phyloP scores from a whole-genome alignment of 148 eudicot species.

The Polygonum aviculare region DNA sequence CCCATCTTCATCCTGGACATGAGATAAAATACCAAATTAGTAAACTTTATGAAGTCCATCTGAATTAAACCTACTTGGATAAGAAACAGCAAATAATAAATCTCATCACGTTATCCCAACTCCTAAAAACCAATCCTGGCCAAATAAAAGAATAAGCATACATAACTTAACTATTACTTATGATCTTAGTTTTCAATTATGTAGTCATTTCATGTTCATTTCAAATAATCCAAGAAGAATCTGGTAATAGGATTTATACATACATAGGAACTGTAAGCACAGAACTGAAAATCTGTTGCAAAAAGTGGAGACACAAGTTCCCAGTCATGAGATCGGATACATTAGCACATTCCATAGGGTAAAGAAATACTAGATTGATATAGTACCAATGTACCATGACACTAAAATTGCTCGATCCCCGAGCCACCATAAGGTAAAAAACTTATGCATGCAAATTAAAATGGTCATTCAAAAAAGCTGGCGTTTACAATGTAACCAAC shows the following conservation, averaged over 20 bases:
- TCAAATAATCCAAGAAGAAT: not conserved
- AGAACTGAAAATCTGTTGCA: not conserved
- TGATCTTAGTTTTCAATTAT: too few relatives aligned
- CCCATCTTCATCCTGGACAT: constrained; percentile 67
- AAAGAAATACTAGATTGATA: not conserved
- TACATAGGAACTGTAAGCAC: not conserved
- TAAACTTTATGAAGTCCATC: not conserved
- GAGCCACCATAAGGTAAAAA: not conserved
- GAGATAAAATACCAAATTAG: not conserved
- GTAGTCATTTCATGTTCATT: not conserved
- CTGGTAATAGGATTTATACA: not conserved
- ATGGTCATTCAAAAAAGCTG: not conserved
- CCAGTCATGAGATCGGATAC: not conserved
- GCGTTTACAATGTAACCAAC: not conserved
- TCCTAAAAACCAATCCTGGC: not conserved
- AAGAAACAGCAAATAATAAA: too few relatives aligned
- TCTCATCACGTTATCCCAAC: not conserved
- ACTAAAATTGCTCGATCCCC: not conserved
- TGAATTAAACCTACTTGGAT: too few relatives aligned
- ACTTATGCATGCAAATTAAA: not conserved
- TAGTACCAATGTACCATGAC: too few relatives aligned
- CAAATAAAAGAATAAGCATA: not conserved
- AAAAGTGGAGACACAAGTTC: not conserved
- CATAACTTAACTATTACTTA: too few relatives aligned
- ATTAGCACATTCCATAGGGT: not conserved